Conservation (phyloP, 768 basidiomycete species). For the Lactifluus hygrophoroides region DNA sequence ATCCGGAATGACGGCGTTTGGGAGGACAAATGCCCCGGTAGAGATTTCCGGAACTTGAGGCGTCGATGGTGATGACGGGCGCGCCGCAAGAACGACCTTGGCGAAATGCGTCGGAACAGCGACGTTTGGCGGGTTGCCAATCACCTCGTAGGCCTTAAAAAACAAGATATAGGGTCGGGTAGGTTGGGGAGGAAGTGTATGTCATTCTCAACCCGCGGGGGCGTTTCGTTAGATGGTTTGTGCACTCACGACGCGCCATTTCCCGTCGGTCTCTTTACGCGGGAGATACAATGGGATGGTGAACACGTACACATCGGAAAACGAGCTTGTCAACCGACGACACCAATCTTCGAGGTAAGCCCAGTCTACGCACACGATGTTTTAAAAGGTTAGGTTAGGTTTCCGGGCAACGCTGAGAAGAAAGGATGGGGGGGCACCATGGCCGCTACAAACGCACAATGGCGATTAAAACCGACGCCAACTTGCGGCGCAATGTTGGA, state of each 20-base stretch:
- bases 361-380: constrained; percentile 59
- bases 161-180: not conserved
- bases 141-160: constrained; percentile 82
- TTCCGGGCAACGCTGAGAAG: not conserved
- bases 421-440: not conserved
- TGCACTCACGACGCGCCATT: constrained; percentile 83
- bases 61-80: constrained; percentile 62
- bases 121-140: constrained; percentile 83
- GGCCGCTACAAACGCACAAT: constrained; percentile 83
- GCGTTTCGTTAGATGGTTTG: not conserved
- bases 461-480: constrained; percentile 93
- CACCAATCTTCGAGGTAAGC: constrained; percentile 97
- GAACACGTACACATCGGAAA: constrained; percentile 94
- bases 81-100: constrained; percentile 81
- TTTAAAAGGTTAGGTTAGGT: too few relatives aligned
- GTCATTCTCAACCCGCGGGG: too few relatives aligned
- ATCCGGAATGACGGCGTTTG: constrained; percentile 89
- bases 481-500: constrained; percentile 98
- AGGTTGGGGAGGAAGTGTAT: not conserved
- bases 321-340: constrained; percentile 74
- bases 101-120: constrained; percentile 97
- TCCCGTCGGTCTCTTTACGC: constrained; percentile 75
- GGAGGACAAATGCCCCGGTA: constrained; percentile 91
- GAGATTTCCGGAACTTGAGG: constrained; percentile 69
- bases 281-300: constrained; percentile 97